Conservation (phyloP, 176 grass and related monocot species). For the Phyllostachys edulis region DNA sequence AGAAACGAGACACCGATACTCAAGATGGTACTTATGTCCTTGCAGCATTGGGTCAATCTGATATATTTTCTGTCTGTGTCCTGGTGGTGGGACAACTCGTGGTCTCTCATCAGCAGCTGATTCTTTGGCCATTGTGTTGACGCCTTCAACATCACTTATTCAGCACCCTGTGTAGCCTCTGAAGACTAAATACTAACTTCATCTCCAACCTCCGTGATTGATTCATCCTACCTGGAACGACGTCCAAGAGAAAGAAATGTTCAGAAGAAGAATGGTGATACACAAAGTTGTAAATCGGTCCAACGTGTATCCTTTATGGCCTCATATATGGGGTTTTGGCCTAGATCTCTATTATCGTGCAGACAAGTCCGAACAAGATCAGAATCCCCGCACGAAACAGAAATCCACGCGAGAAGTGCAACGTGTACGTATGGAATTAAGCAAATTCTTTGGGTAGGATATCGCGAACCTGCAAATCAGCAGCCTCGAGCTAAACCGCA, state of each 20-base stretch:
- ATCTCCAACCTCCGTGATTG: conserved; percentile 8
- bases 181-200: conserved; percentile 24
- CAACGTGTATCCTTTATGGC: not conserved
- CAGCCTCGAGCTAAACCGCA: conserved; percentile 29
- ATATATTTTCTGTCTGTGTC: conserved; percentile 69
- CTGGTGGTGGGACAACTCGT: conserved; percentile 46
- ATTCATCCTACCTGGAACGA: conserved; percentile 43
- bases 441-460: not conserved
- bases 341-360: conserved; percentile 4
- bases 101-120: conserved; percentile 36
- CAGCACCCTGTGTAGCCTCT: not conserved
- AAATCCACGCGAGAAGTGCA: not conserved
- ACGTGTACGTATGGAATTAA: not conserved
- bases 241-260: not conserved
- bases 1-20: conserved; percentile 56
- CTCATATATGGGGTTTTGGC: not conserved
- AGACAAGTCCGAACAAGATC: not conserved
- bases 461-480: conserved; percentile 47
- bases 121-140: conserved; percentile 24
- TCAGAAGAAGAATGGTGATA: conserved; percentile 33
- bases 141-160: conserved; percentile 15
- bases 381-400: not conserved
- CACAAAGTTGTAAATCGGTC: not conserved
- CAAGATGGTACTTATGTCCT: conserved; percentile 61
- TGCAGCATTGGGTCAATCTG: conserved; percentile 58